Evolutionary conservation across 495 filamentous ascomycete species (phyloP).

Genomic region (Neurospora sp.): DNA sequence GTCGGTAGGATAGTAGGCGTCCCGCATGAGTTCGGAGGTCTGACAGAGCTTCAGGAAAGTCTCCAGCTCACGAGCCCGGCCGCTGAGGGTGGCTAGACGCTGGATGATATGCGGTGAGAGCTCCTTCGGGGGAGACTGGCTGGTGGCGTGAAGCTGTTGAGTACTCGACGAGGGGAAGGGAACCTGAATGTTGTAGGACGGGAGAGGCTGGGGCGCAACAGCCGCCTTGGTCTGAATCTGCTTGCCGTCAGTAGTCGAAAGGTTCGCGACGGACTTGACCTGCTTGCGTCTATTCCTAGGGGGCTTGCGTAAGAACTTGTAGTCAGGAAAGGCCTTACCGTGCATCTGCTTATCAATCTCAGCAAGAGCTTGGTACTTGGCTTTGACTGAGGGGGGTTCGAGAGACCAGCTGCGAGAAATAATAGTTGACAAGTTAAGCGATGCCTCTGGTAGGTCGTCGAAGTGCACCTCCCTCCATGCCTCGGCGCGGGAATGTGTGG

Average conservation of each 20-base stretch:
- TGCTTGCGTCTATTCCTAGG: neutral
- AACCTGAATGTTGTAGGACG: neutral
- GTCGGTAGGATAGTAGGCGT: neutral
- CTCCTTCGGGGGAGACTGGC: no score
- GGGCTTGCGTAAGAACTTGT: neutral
- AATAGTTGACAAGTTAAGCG: neutral
- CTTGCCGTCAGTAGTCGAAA: neutral
- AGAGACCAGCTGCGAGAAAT: neutral
- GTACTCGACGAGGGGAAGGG: neutral
- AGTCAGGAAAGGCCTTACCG: neutral
- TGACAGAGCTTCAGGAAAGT: neutral
- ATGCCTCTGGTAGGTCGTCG: neutral
- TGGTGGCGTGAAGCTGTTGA: neutral
- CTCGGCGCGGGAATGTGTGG: neutral
- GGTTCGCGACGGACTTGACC: neutral
- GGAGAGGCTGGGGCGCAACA: neutral
- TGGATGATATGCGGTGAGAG: neutral
- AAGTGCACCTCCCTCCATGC: neutral
- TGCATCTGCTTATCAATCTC: accelerated
- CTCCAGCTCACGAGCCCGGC: neutral
- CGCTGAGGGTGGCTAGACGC: neutral
- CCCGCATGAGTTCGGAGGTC: neutral
- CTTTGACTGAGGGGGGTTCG: neutral
- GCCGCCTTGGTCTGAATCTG: neutral
- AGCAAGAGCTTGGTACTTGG: neutral